Evolutionary conservation across 2,329 filamentous ascomycete genomes (phyloP).

Genomic region (Neopestalotiopsis clavispora): DNA sequence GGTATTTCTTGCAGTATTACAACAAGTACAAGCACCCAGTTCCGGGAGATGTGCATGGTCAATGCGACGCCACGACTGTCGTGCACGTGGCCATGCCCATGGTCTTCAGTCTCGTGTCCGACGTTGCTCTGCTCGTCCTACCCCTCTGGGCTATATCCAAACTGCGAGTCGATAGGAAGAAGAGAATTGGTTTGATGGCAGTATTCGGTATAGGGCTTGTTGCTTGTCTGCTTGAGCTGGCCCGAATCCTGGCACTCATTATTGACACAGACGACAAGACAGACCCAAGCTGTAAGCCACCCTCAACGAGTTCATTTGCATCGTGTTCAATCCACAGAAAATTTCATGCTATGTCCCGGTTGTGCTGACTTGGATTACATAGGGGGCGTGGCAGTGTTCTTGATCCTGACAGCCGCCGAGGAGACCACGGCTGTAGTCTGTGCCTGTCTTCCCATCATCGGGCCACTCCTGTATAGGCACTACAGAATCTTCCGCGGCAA

Average conservation of each 20-base stretch:
- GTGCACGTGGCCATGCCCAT: constrained; percentile 28
- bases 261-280: constrained; percentile 30
- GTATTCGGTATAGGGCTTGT: constrained; percentile 31
- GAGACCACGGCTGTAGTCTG: constrained; percentile 33
- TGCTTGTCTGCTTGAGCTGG: constrained; percentile 29
- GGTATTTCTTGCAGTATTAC: constrained; percentile 31
- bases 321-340: background rate
- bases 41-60: constrained; percentile 23
- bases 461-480: constrained; percentile 23
- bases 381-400: constrained; percentile 30
- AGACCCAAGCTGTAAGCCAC: constrained; percentile 30
- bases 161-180: constrained; percentile 25
- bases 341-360: background rate
- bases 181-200: constrained; percentile 29
- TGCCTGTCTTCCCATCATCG: constrained; percentile 28
- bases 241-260: constrained; percentile 26
- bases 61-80: constrained; percentile 30
- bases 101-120: constrained; percentile 31
- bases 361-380: background rate
- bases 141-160: constrained; percentile 29
- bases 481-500: constrained; percentile 11
- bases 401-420: constrained; percentile 31
- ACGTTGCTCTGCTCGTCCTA: constrained; percentile 26
- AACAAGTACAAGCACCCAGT: constrained; percentile 21
- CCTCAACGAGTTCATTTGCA: background rate